Conservation (phyloP, 1,284 basidiomycete species). For the Austroboletus novae-zelandiae region DNA sequence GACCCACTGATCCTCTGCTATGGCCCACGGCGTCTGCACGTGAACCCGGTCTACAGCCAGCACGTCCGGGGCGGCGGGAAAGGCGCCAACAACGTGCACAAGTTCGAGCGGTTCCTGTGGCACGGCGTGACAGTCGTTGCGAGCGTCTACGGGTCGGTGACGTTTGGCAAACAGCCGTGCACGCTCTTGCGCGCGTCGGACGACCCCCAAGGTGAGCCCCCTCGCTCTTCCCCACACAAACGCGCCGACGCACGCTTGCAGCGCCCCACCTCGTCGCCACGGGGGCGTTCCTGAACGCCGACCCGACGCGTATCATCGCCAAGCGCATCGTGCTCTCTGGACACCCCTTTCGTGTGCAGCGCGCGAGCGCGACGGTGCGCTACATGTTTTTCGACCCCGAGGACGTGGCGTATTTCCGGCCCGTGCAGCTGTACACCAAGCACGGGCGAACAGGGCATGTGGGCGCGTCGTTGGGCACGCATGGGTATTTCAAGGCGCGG, state of each 20-base stretch:
- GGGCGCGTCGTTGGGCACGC: slow-evolving; percentile 91
- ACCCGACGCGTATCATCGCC: slow-evolving; percentile 88
- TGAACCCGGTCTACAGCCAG: slow-evolving; percentile 91
- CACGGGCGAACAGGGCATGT: slow-evolving; percentile 91
- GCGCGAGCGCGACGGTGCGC: slow-evolving; percentile 94
- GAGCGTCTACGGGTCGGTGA: slow-evolving; percentile 86
- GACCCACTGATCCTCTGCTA: slow-evolving; percentile 89
- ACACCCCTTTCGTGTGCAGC: slow-evolving; percentile 97
- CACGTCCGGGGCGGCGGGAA: slow-evolving; percentile 88
- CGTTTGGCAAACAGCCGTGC: slow-evolving; percentile 85
- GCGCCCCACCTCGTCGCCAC: slow-evolving; percentile 86
- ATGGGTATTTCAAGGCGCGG: slow-evolving; percentile 97
- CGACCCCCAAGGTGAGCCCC: slow-evolving; percentile 54
- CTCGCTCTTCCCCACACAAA: too few species aligned
- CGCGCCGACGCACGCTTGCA: slow-evolving; percentile 24
- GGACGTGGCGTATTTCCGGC: slow-evolving; percentile 92
- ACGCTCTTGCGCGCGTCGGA: slow-evolving; percentile 66
- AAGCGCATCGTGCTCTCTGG: slow-evolving; percentile 94
- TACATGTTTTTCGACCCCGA: slow-evolving; percentile 99
- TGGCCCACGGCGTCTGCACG: slow-evolving; percentile 81
- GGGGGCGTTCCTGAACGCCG: slow-evolving; percentile 86
- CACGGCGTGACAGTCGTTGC: slow-evolving; percentile 81
- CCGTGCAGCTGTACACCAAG: slow-evolving; percentile 92
- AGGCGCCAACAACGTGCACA: slow-evolving; percentile 95
- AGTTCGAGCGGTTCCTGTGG: slow-evolving; percentile 91